These are phyloP conservation scores for Penicillium arizonense DNA, from an alignment of 495 filamentous ascomycete species.

Conservation along the genomic window DNA sequence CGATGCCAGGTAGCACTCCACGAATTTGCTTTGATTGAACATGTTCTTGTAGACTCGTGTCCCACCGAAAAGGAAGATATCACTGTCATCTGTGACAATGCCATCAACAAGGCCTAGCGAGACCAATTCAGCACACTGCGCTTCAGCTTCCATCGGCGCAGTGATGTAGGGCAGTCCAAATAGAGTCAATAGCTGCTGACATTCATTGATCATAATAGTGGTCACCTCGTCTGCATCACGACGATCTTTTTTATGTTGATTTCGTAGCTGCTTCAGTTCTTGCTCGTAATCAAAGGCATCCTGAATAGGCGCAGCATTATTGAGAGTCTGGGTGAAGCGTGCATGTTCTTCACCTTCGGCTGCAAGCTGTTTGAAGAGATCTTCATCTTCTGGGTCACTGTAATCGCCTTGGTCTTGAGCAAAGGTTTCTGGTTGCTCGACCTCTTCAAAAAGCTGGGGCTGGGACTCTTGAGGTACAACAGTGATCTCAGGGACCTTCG, in stretches of 20 bases:
- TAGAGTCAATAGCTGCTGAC: conserved; percentile 82
- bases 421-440: conserved; percentile 23
- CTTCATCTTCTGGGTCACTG: conserved; percentile 89
- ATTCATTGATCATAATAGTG: conserved; percentile 90
- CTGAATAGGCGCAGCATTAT: conserved; percentile 57
- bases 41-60: conserved; percentile 98
- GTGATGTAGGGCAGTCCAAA: conserved; percentile 97
- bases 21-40: conserved; percentile 96
- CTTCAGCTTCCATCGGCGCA: conserved; percentile 98
- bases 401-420: conserved; percentile 51
- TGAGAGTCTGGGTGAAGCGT: conserved; percentile 82
- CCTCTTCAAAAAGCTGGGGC: conserved; percentile 16
- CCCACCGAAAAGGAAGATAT: conserved; percentile 96
- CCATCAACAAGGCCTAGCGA: conserved; percentile 85
- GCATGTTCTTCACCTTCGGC: conserved; percentile 90
- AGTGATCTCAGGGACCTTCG: conserved; percentile 3
- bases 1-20: conserved; percentile 88
- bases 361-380: conserved; percentile 78
- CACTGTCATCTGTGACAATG: conserved; percentile 96
- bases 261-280: conserved; percentile 81
- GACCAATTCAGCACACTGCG: conserved; percentile 93
- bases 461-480: conserved; percentile 21
- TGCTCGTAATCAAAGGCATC: conserved; percentile 76
- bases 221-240: conserved; percentile 95
- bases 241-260: conserved; percentile 93